These are phyloP conservation scores for Noccaea caerulescens DNA, from an alignment of 345 rosid genomes.

Conservation along the genomic window DNA sequence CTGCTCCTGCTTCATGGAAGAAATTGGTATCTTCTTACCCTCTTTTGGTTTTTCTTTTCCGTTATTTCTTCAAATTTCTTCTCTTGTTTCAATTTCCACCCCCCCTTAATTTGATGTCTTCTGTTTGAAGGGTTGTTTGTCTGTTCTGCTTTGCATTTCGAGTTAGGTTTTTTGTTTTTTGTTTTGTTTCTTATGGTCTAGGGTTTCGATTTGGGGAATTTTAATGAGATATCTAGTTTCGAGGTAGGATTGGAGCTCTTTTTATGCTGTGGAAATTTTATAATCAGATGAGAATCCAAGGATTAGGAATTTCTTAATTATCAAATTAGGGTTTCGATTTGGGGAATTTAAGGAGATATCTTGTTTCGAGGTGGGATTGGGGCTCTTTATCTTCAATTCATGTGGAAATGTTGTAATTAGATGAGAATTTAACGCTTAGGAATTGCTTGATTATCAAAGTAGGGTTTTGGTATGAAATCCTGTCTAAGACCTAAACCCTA, in stretches of 20 bases:
- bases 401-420: neutral
- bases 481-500: constrained; percentile 19
- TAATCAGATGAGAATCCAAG: neutral
- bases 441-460: constrained; percentile 4
- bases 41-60: neutral
- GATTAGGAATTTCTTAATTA: neutral
- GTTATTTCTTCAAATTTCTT: constrained; percentile 2
- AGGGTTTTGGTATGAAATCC: constrained; percentile 19
- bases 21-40: constrained; percentile 56
- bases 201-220: constrained; percentile 34
- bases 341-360: constrained; percentile 7
- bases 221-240: neutral
- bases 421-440: constrained; percentile 3
- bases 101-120: neutral
- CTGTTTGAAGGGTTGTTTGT: constrained; percentile 8
- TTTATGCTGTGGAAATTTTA: neutral
- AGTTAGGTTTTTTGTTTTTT: constrained; percentile 4
- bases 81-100: neutral
- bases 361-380: neutral
- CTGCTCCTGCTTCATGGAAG: constrained; percentile 87
- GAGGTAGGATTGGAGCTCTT: neutral
- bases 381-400: neutral
- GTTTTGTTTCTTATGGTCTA: constrained; percentile 4
- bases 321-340: constrained; percentile 25
- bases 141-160: constrained; percentile 11